A percentile compares a stretch with the other conserved stretches of the same genome.
Evolutionary conservation across 176 grass and related monocot genomes (phyloP).

Genomic region (barley (Hordeum vulgare)): DNA sequence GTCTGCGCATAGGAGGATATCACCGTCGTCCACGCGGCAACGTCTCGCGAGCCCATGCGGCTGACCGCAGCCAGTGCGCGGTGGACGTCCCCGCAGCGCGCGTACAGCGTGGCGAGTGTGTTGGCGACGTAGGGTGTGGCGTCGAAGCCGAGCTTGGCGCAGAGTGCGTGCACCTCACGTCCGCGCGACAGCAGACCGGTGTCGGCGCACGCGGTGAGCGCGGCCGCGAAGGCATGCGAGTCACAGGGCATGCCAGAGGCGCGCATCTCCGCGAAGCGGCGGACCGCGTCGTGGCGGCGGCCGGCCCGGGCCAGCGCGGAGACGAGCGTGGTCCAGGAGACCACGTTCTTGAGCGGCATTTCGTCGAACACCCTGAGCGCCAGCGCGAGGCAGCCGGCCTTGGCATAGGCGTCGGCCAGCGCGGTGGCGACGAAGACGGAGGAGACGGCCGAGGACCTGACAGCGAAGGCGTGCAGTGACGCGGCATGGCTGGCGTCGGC

Average conservation of each 20-base stretch:
- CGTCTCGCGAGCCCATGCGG: constrained; percentile 23
- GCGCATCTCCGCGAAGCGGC: constrained; percentile 47
- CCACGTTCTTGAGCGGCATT: constrained; percentile 44
- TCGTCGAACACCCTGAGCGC: constrained; percentile 53
- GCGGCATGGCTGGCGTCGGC: not conserved
- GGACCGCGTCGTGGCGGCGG: constrained; percentile 43
- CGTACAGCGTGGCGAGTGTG: constrained; percentile 45
- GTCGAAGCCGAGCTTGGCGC: constrained; percentile 48
- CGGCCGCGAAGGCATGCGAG: not conserved
- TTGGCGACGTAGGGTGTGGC: constrained; percentile 46
- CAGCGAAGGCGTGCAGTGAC: constrained; percentile 42
- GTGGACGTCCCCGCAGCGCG: constrained; percentile 21
- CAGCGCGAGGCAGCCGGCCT: constrained; percentile 4
- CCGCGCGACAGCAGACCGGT: constrained; percentile 22
- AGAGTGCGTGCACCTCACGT: constrained; percentile 50
- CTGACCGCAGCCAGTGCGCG: constrained; percentile 7
- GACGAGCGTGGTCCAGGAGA: constrained; percentile 59
- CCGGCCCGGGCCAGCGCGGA: constrained; percentile 45
- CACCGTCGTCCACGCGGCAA: not conserved
- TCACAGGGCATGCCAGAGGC: not conserved
- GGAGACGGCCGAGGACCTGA: constrained; percentile 25
- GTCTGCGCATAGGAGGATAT: constrained; percentile 7
- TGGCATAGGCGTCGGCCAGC: constrained; percentile 59
- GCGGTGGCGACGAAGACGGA: constrained; percentile 58
- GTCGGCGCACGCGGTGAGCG: not conserved